Evolutionary conservation across 2,329 filamentous ascomycete genomes (phyloP).

Genomic region (Magnaporthiopsis rhizophila): DNA sequence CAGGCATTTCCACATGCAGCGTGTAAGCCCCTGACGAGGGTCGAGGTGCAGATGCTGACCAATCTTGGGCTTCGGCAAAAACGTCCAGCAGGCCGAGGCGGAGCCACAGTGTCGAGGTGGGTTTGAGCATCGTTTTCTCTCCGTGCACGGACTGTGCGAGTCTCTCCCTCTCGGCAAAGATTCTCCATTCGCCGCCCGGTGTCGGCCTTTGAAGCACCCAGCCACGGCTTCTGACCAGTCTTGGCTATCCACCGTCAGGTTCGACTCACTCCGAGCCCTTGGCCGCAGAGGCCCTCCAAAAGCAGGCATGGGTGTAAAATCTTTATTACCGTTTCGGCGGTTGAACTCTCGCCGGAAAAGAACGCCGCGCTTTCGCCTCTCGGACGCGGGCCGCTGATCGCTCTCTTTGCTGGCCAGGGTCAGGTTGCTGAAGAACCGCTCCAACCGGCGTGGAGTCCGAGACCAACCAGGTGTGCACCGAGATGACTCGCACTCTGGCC

Average conservation of each 20-base stretch:
- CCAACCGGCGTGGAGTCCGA: too few relatives aligned
- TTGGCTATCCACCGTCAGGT: neutral
- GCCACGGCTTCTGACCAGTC: neutral
- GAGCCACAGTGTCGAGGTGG: neutral
- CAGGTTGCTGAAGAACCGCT: neutral
- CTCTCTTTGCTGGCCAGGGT: too few relatives aligned
- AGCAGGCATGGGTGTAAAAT: neutral
- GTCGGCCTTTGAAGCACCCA: neutral
- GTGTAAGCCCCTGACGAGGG: neutral
- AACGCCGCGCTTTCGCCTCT: neutral
- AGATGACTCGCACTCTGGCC: neutral
- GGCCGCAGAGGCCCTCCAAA: neutral
- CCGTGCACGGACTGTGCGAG: neutral
- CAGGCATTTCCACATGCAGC: neutral
- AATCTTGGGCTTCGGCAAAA: neutral
- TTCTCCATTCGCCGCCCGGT: neutral
- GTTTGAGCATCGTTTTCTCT: neutral
- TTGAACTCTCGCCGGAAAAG: neutral
- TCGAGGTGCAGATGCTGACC: neutral
- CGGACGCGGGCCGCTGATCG: neutral
- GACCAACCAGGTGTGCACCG: too few relatives aligned
- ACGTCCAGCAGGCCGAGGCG: neutral
- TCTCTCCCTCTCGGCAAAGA: neutral
- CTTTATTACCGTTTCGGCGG: neutral
- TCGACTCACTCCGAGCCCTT: neutral